Conservation (phyloP, 2,329 filamentous ascomycete genomes). For the Penicillium sp. region DNA sequence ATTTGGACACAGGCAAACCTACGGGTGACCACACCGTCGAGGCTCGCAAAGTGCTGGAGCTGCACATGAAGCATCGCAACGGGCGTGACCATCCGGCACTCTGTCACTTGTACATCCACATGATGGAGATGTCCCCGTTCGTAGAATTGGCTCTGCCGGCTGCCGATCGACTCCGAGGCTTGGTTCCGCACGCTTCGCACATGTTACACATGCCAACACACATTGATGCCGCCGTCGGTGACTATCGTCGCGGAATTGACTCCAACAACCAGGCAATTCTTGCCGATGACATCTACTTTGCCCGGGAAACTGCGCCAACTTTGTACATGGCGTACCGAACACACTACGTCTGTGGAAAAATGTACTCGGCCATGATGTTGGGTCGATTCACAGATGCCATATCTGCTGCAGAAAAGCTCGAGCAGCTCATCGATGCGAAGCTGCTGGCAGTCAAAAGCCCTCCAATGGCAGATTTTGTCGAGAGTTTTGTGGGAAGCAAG, state of each 20-base stretch:
- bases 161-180: conserved; percentile 61
- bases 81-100: conserved; percentile 65
- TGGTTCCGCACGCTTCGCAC: conserved; percentile 69
- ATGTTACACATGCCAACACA: conserved; percentile 76
- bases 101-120: conserved; percentile 72
- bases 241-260: conserved; percentile 65
- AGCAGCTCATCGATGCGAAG: conserved; percentile 6
- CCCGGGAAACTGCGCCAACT: conserved; percentile 30
- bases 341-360: conserved; percentile 19
- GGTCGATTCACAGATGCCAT: conserved; percentile 19
- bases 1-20: conserved; percentile 59
- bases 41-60: conserved; percentile 58
- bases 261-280: conserved; percentile 66
- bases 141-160: conserved; percentile 63
- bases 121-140: conserved; percentile 70
- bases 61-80: conserved; percentile 49
- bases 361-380: conserved; percentile 22
- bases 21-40: conserved; percentile 58
- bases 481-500: conserved; percentile 66
- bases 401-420: conserved; percentile 17
- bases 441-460: conserved; percentile 58
- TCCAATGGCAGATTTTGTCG: conserved; percentile 76
- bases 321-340: conserved; percentile 25
- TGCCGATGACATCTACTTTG: conserved; percentile 67
- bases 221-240: conserved; percentile 70